Conservation (phyloP, 2,329 filamentous ascomycete species). For the Diplodia corticola region DNA sequence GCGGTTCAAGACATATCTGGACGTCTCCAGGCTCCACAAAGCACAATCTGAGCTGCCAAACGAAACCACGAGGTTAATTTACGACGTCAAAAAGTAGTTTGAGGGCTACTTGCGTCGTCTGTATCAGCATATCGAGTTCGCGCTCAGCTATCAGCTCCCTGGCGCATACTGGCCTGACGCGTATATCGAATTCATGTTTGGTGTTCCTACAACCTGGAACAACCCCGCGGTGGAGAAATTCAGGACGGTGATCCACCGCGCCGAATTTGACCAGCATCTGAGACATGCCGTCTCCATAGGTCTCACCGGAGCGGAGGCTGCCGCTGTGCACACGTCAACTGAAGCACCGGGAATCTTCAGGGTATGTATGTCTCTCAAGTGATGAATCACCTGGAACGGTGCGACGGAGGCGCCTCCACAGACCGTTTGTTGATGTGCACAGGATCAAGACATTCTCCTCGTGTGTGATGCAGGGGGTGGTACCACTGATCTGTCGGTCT, state of each 20-base stretch:
- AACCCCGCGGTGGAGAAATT: constrained; percentile 55
- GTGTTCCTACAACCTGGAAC: constrained; percentile 60
- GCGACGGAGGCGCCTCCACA: neutral
- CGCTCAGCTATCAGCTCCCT: constrained; percentile 40
- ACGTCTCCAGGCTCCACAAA: constrained; percentile 46
- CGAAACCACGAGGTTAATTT: constrained; percentile 45
- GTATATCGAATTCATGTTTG: constrained; percentile 57
- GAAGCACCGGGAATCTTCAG: constrained; percentile 39
- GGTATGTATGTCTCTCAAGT: neutral
- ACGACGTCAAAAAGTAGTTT: constrained; percentile 50
- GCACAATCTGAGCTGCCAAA: constrained; percentile 48
- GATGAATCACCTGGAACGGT: neutral
- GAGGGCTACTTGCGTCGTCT: constrained; percentile 53
- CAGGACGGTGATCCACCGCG: constrained; percentile 48
- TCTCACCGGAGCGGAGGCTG: constrained; percentile 56
- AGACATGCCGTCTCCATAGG: constrained; percentile 47
- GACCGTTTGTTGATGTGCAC: neutral
- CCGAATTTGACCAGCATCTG: constrained; percentile 50
- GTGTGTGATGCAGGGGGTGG: constrained; percentile 56
- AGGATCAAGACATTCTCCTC: constrained; percentile 47
- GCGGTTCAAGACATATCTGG: constrained; percentile 60
- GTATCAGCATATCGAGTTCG: constrained; percentile 51
- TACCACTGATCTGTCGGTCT: constrained; percentile 45
- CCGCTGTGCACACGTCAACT: constrained; percentile 51
- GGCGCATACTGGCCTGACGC: constrained; percentile 47